phyloP scores from a whole-genome alignment of 768 basidiomycete species.

The Leucocoprinus birnbaumii region DNA sequence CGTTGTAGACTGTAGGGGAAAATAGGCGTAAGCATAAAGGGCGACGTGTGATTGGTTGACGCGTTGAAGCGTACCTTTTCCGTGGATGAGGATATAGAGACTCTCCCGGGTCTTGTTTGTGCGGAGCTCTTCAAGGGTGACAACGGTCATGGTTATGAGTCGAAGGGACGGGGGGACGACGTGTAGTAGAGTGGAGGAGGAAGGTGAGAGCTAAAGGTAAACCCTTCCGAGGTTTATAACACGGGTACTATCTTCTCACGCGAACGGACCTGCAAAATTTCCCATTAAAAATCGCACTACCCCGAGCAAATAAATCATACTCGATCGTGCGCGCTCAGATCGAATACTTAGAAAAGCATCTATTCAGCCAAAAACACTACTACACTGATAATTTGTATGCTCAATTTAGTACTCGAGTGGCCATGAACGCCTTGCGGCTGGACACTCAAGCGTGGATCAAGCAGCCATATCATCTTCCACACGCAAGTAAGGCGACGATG shows the following conservation, averaged over 20 bases:
- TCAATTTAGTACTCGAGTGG: conserved; percentile 78
- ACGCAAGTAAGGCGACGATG: conserved; percentile 78
- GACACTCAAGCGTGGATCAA: conserved; percentile 80
- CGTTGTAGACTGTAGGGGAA: conserved; percentile 75
- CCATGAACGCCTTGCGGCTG: conserved; percentile 47
- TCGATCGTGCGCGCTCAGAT: not conserved
- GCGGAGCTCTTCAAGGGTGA: conserved; percentile 77
- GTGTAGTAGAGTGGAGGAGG: conserved; percentile 23
- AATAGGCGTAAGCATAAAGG: conserved; percentile 22
- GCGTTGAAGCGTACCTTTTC: conserved; percentile 58
- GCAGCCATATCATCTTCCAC: conserved; percentile 64
- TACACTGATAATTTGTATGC: conserved; percentile 34
- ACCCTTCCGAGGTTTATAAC: conserved; percentile 13
- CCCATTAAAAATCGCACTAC: conserved; percentile 16
- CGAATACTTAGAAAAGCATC: not conserved
- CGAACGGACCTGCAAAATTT: conserved; percentile 19
- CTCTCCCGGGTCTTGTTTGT: conserved; percentile 70
- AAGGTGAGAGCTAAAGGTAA: conserved; percentile 22
- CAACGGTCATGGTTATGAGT: conserved; percentile 35
- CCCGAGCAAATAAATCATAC: not conserved
- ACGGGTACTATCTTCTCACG: conserved; percentile 18
- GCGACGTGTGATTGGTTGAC: conserved; percentile 31
- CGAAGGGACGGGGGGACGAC: conserved; percentile 17
- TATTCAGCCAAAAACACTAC: conserved; percentile 9
- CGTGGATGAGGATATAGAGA: conserved; percentile 80